These are phyloP conservation scores for Jimgerdemannia lactiflua DNA, from an alignment of 192 early-diverging fungal species.

Conservation along the genomic window DNA sequence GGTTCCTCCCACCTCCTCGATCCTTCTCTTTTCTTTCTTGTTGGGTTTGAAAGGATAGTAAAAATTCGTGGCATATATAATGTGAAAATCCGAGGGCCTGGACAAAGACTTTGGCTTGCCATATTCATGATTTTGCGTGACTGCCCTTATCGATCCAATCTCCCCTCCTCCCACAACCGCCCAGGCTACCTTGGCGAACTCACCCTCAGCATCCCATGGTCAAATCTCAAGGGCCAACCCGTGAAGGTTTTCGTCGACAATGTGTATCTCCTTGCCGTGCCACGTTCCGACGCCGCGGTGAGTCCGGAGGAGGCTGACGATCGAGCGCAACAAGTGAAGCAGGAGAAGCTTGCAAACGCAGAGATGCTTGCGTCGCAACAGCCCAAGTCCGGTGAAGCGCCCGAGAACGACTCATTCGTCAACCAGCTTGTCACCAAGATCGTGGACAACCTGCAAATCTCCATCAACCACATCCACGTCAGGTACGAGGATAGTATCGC, in stretches of 20 bases:
- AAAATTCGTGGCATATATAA: neutral
- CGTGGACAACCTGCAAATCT: slow-evolving; percentile 94
- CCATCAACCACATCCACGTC: slow-evolving; percentile 94
- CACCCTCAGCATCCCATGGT: slow-evolving; percentile 95
- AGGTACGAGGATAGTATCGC: slow-evolving; percentile 89
- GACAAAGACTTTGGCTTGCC: no score
- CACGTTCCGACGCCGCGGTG: slow-evolving; percentile 67
- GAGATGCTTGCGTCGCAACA: slow-evolving; percentile 54
- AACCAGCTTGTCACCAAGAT: slow-evolving; percentile 91
- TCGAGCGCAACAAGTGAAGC: slow-evolving; percentile 75
- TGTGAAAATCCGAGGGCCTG: neutral
- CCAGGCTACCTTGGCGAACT: slow-evolving; percentile 90
- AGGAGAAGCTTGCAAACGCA: slow-evolving; percentile 75
- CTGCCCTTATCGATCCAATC: neutral
- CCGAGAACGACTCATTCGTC: slow-evolving; percentile 81
- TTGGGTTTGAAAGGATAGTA: neutral
- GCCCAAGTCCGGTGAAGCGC: slow-evolving; percentile 13
- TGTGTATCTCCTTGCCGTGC: slow-evolving; percentile 84
- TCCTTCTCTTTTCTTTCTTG: neutral
- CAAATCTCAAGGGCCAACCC: slow-evolving; percentile 92
- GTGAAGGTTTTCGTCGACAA: slow-evolving; percentile 87
- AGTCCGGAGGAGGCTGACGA: slow-evolving; percentile 77
- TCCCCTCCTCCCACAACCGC: neutral
- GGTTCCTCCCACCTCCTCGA: neutral
- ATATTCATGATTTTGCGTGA: no score